Percentiles rank a stretch among this genome's conserved stretches.
These are phyloP conservation scores for Brasenia schreberi DNA, from an alignment of 164 flowering plant species.

Conservation along the genomic window DNA sequence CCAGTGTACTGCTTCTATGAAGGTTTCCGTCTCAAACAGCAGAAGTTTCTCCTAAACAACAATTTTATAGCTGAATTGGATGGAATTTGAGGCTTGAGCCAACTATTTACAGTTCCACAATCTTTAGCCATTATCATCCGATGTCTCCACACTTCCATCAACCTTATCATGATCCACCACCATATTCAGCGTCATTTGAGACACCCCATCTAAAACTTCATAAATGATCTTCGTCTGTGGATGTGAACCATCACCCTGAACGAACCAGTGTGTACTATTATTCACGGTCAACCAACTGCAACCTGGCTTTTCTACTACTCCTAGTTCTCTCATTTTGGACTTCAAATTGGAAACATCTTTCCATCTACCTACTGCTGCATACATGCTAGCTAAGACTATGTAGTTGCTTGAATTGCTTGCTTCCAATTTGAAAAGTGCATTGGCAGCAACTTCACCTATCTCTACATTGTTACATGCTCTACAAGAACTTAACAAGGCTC, in stretches of 20 bases:
- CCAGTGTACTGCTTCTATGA: background rate
- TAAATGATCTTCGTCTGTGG: slow-evolving; percentile 9
- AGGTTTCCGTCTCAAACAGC: background rate
- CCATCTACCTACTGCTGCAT: slow-evolving; percentile 27
- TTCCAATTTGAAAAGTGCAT: slow-evolving; percentile 41
- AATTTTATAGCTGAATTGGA: too few relatives aligned
- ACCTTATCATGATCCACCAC: slow-evolving; percentile 3
- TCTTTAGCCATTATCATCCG: background rate
- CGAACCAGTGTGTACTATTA: slow-evolving; percentile 25
- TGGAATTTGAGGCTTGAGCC: too few relatives aligned
- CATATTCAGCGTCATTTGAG: slow-evolving; percentile 5
- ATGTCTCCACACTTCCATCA: background rate
- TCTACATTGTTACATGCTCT: slow-evolving; percentile 35
- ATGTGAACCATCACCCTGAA: slow-evolving; percentile 31
- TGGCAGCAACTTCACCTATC: slow-evolving; percentile 50
- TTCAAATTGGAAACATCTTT: slow-evolving; percentile 22
- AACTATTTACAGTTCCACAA: too few relatives aligned
- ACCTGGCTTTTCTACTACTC: slow-evolving; percentile 37
- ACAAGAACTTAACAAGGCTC: slow-evolving; percentile 50
- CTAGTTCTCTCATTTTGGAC: slow-evolving; percentile 33
- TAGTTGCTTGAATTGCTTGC: slow-evolving; percentile 46
- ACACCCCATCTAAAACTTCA: slow-evolving; percentile 18
- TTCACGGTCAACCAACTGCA: slow-evolving; percentile 36
- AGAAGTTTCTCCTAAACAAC: too few relatives aligned
- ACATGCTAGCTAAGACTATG: slow-evolving; percentile 37